A percentile compares a stretch with the other conserved stretches of the same genome.
These are phyloP conservation scores for Zymoseptoria brevis DNA, from an alignment of 2,329 filamentous ascomycete species.

Conservation along the genomic window DNA sequence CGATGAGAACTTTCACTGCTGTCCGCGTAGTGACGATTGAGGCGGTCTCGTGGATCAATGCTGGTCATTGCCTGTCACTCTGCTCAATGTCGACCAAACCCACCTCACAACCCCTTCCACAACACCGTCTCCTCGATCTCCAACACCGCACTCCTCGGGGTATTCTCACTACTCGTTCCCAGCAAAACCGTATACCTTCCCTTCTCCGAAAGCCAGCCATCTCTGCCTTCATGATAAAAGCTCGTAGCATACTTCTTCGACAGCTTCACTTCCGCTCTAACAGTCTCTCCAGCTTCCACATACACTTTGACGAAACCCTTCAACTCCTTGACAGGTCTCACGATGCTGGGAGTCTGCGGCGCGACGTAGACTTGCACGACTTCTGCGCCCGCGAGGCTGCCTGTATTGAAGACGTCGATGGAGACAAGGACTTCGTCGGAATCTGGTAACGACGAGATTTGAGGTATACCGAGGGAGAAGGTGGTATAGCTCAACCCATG, in stretches of 20 bases:
- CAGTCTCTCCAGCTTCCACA: slow-evolving; percentile 50
- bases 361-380: slow-evolving; percentile 61
- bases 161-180: slow-evolving; percentile 48
- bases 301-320: slow-evolving; percentile 60
- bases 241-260: slow-evolving; percentile 58
- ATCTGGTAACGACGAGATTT: slow-evolving; percentile 42
- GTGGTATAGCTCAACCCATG: slow-evolving; percentile 71
- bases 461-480: slow-evolving; percentile 56
- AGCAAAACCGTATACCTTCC: slow-evolving; percentile 59
- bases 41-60: no score
- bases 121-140: slow-evolving; percentile 54
- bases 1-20: background rate
- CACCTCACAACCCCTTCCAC: slow-evolving; percentile 52
- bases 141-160: slow-evolving; percentile 47
- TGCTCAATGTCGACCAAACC: no score
- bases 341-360: slow-evolving; percentile 55
- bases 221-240: slow-evolving; percentile 62
- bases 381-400: slow-evolving; percentile 50
- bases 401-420: slow-evolving; percentile 50
- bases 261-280: slow-evolving; percentile 49
- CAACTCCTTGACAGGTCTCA: slow-evolving; percentile 61
- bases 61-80: no score
- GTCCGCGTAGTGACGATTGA: background rate
- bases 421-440: slow-evolving; percentile 42
- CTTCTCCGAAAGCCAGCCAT: slow-evolving; percentile 58